Evolutionary conservation across 192 early-diverging fungal genomes (phyloP), one percentile per base, ranked within the genome.

Genomic region (Coemansia sp.): DNA sequence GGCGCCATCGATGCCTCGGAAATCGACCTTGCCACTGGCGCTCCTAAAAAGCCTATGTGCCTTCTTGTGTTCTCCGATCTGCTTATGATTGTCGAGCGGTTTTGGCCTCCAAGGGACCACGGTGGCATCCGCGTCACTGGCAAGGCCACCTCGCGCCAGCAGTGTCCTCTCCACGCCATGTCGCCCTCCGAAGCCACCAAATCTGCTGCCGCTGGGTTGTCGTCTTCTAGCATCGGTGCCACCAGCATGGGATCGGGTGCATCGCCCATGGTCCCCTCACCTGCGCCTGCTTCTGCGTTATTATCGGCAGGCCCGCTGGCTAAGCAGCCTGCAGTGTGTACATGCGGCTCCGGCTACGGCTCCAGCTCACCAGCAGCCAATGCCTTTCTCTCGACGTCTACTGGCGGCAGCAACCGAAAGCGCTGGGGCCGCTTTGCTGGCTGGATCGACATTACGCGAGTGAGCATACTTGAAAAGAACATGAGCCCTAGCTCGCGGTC

Each of bases 61-160:
- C 45, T 84, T 60, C 73, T 79, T 28, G 74, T 84, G 3, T 84
- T 84, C 37, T 79, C 82, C 2, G 82, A 84, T 35, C 57, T 71
- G 64, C 65, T 84, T 23, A 84, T 84, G 82, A 66, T 84, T 25
- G 77, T 79, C 42, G 82, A 84, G 76, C 70, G 82, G 14, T 82
- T 74, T 53, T 82, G 73, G 73, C 73, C 74, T 41, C 74, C 75
- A 2, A 65, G 57, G 36, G 74, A 65, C 58, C 73, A 82, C 34
- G 79, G 74, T 45, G 74, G 70, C 13, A 69, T 82, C 16, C 75
- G 74, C 21, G 64, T 76, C 34, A 82, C 73, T 3, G 79, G 59
- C 9, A 64, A 71, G 21, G 23, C 72, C 11, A 28, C 77, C 10
- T 34, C 53, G 14, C 41, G 59, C 57, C 47, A 63, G 13, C 13